These are phyloP conservation scores for Leucocoprinus leucothites DNA, from an alignment of 768 basidiomycete species.

Conservation along the genomic window DNA sequence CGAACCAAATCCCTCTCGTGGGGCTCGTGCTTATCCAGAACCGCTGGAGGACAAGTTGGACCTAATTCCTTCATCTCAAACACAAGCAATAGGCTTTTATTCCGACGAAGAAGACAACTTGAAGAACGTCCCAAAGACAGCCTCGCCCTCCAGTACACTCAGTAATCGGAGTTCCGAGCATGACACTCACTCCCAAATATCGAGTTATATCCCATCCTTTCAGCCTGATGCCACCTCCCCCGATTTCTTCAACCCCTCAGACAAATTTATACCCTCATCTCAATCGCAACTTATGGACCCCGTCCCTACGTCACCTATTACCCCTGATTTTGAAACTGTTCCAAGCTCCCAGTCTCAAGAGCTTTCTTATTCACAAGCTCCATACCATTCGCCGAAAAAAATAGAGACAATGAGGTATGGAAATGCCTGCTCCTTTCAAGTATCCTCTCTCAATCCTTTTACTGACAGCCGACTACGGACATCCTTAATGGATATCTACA, in stretches of 20 bases:
- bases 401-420: neutral
- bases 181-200: constrained; percentile 18
- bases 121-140: neutral
- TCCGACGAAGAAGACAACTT: constrained; percentile 10
- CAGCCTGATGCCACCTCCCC: neutral
- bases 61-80: constrained; percentile 35
- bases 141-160: neutral
- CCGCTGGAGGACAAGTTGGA: neutral
- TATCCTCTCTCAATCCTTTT: too few relatives aligned
- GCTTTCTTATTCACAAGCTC: neutral
- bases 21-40: neutral
- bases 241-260: neutral
- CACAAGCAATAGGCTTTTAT: constrained; percentile 18
- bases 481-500: neutral
- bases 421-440: too few relatives aligned
- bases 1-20: neutral
- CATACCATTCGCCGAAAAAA: neutral
- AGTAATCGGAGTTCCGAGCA: neutral
- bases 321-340: constrained; percentile 25
- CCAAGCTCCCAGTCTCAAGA: constrained; percentile 48
- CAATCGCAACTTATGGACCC: constrained; percentile 7
- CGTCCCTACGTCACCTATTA: neutral
- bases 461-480: neutral
- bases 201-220: constrained; percentile 2
- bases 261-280: constrained; percentile 10